phyloP scores from a whole-genome alignment of 2,329 filamentous ascomycete genomes.

The Tolypocladium pustulatum region DNA sequence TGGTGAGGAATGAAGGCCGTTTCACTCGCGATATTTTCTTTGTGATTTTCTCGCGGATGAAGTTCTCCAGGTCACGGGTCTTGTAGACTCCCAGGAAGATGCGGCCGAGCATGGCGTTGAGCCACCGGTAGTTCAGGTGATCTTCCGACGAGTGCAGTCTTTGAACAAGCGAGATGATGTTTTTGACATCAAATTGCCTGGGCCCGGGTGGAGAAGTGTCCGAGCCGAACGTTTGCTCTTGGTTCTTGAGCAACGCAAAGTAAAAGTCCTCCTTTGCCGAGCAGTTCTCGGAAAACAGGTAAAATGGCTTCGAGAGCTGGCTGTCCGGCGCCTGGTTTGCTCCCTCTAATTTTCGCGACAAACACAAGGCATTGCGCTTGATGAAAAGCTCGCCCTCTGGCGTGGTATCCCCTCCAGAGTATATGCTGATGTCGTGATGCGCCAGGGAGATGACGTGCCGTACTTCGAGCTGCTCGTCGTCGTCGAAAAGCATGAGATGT shows the following conservation, averaged over 20 bases:
- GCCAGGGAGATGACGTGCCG: slow-evolving; percentile 90
- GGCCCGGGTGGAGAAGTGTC: slow-evolving; percentile 52
- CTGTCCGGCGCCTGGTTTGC: slow-evolving; percentile 44
- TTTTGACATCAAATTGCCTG: slow-evolving; percentile 68
- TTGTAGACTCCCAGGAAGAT: slow-evolving; percentile 83
- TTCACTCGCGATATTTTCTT: slow-evolving; percentile 95
- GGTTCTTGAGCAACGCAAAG: slow-evolving; percentile 77
- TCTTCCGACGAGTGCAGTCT: slow-evolving; percentile 86
- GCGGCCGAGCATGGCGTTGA: slow-evolving; percentile 84
- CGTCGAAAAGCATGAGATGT: slow-evolving; percentile 95
- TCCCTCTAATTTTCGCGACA: slow-evolving; percentile 53
- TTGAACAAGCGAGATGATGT: slow-evolving; percentile 85
- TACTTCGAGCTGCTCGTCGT: slow-evolving; percentile 89
- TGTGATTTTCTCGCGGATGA: slow-evolving; percentile 75
- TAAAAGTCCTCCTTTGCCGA: slow-evolving; percentile 99
- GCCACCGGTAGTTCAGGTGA: slow-evolving; percentile 80
- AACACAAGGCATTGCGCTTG: slow-evolving; percentile 80
- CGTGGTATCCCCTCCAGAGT: slow-evolving; percentile 65
- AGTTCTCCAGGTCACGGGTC: slow-evolving; percentile 68
- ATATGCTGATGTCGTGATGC: slow-evolving; percentile 77
- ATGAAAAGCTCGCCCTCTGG: slow-evolving; percentile 93
- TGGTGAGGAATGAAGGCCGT: slow-evolving; percentile 80
- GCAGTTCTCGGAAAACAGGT: slow-evolving; percentile 86
- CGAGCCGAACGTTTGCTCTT: slow-evolving; percentile 55
- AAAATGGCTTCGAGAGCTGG: slow-evolving; percentile 70